Percentiles rank a stretch among this genome's conserved stretches.
Evolutionary conservation across 78 protist species (phyloP).

Genomic region (Trichosphaerium sp.): DNA sequence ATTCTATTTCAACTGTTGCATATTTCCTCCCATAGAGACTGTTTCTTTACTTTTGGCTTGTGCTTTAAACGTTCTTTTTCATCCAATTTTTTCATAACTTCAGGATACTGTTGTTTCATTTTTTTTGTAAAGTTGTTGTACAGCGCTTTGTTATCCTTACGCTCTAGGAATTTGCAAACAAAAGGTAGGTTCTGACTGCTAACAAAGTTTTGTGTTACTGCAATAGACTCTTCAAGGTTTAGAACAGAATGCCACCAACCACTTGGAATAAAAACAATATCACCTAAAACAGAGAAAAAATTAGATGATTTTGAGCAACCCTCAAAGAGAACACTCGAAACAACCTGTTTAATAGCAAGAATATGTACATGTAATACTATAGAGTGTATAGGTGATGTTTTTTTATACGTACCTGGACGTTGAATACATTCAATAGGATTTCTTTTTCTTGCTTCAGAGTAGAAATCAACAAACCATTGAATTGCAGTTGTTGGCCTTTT

Average conservation of each 20-base stretch:
- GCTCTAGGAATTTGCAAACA: constrained; percentile 32
- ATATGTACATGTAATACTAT: too few species aligned
- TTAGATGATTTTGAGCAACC: too few species aligned
- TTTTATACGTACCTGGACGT: too few species aligned
- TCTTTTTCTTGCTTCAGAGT: constrained; percentile 6
- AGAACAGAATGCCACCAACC: constrained; percentile 72
- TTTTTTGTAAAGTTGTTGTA: neutral
- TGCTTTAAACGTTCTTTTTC: neutral
- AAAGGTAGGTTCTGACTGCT: constrained; percentile 23
- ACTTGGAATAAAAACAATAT: constrained; percentile 58
- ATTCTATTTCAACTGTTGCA: too few species aligned
- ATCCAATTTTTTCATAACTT: neutral
- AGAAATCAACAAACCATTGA: constrained; percentile 61
- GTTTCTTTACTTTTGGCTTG: neutral
- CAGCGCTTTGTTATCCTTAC: constrained; percentile 23
- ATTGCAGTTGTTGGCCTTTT: constrained; percentile 38
- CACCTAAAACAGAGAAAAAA: too few species aligned
- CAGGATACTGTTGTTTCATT: constrained; percentile 11
- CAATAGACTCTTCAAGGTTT: constrained; percentile 60
- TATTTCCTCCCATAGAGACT: constrained; percentile 25
- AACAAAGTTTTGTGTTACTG: constrained; percentile 68
- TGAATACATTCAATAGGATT: too few species aligned
- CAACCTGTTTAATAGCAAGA: too few species aligned
- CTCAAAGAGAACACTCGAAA: too few species aligned
- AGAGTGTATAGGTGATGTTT: too few species aligned